These are phyloP conservation scores for Candida tunisiensis DNA, from an alignment of 1,139 yeast species.

Conservation along the genomic window DNA sequence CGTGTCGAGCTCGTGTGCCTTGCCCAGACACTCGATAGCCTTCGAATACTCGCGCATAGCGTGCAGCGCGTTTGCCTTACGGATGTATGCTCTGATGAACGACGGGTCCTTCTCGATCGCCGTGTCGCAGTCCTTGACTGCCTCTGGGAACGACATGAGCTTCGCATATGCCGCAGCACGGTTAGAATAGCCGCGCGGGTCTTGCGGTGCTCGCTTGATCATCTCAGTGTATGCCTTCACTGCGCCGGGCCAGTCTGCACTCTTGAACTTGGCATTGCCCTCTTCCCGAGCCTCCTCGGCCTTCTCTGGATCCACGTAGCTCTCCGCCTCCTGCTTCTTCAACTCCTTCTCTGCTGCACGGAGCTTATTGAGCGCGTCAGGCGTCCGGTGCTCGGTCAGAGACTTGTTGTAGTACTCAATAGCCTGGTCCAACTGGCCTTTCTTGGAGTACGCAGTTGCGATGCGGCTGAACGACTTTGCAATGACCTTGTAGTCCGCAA, in stretches of 20 bases:
- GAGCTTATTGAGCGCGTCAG: conserved; percentile 78
- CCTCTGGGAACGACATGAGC: conserved; percentile 94
- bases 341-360: conserved; percentile 77
- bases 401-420: conserved; percentile 75
- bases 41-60: conserved; percentile 78
- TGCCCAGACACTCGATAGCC: conserved; percentile 67
- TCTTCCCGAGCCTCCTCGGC: conserved; percentile 91
- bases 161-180: conserved; percentile 96
- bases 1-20: conserved; percentile 60
- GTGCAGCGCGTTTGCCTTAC: conserved; percentile 91
- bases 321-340: conserved; percentile 58
- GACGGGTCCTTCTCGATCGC: conserved; percentile 82
- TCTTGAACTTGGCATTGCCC: conserved; percentile 80
- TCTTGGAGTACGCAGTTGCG: conserved; percentile 68
- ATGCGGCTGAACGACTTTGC: conserved; percentile 91
- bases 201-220: conserved; percentile 90
- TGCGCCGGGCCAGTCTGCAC: conserved; percentile 94
- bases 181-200: conserved; percentile 93
- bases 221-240: conserved; percentile 91
- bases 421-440: conserved; percentile 56
- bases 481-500: conserved; percentile 82
- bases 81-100: conserved; percentile 87
- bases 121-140: conserved; percentile 75
- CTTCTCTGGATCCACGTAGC: conserved; percentile 74
- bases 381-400: conserved; percentile 93